A percentile compares a stretch with the other conserved stretches of the same genome.
phyloP scores from a whole-genome alignment of 768 basidiomycete genomes.

The Hypsizygus marmoreus region DNA sequence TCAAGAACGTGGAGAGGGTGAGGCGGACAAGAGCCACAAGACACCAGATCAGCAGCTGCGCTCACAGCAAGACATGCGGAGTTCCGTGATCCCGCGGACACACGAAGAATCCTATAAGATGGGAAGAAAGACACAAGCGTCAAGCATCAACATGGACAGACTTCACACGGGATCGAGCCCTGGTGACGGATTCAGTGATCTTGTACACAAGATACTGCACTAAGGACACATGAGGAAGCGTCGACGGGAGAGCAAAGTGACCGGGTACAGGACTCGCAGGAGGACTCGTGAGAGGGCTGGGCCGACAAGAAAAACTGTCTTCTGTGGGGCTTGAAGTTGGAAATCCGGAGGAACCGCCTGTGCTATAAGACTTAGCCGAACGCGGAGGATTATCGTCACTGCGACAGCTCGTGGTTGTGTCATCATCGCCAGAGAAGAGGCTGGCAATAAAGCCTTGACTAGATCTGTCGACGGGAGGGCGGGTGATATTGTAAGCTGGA shows the following conservation, averaged over 20 bases:
- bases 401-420: too few species aligned
- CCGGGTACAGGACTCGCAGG: background rate
- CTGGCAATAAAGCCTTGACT: background rate
- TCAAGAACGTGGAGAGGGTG: too few species aligned
- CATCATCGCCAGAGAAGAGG: background rate
- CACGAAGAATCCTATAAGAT: background rate
- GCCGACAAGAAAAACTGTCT: background rate
- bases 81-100: constrained; percentile 6
- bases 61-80: too few species aligned
- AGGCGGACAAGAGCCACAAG: too few species aligned
- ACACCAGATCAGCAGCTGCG: too few species aligned
- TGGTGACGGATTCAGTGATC: constrained; percentile 19
- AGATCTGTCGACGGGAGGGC: constrained; percentile 1
- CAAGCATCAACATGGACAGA: constrained; percentile 7
- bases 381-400: background rate
- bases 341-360: background rate
- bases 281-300: constrained; percentile 8
- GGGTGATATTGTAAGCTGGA: background rate
- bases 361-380: constrained; percentile 2
- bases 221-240: constrained; percentile 20
- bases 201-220: constrained; percentile 27
- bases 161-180: constrained; percentile 10
- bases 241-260: constrained; percentile 1
- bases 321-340: constrained; percentile 2
- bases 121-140: constrained; percentile 6